Evolutionary conservation across 306 rosid genomes (phyloP).

Genomic region (Sindora glabra): DNA sequence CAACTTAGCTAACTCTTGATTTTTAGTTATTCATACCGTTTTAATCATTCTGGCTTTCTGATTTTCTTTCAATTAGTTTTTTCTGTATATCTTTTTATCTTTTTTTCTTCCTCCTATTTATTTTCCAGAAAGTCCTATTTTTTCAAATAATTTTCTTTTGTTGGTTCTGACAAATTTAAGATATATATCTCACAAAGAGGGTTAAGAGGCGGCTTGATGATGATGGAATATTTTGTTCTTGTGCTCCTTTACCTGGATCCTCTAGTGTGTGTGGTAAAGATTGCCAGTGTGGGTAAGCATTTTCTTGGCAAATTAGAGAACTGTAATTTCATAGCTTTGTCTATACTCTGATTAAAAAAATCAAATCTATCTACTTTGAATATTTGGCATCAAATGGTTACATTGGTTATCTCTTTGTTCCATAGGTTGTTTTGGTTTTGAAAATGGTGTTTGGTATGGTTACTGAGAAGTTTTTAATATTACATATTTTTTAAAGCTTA

Average conservation of each 20-base stretch:
- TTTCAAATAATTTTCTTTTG: constrained; percentile 19
- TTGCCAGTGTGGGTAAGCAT: constrained; percentile 91
- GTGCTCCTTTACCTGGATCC: constrained; percentile 48
- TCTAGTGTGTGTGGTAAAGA: constrained; percentile 70
- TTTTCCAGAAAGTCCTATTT: not conserved
- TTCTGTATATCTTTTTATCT: not conserved
- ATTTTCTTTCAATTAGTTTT: too few species aligned
- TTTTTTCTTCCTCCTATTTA: constrained; percentile 4
- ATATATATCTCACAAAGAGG: constrained; percentile 73
- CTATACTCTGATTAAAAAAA: not conserved
- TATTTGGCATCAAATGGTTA: not conserved
- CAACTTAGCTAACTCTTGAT: not conserved
- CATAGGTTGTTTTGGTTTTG: not conserved
- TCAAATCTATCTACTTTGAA: not conserved
- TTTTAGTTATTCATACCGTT: not conserved
- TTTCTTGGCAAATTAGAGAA: not conserved
- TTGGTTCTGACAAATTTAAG: constrained; percentile 49
- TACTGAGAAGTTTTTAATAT: not conserved
- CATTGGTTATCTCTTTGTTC: not conserved
- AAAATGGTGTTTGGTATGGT: not conserved
- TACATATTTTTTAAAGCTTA: not conserved
- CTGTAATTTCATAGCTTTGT: not conserved
- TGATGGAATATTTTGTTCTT: constrained; percentile 94
- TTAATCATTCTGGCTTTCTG: too few species aligned
- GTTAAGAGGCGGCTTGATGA: constrained; percentile 71